These are phyloP conservation scores for Eucalyptus tenuipes DNA, from an alignment of 345 rosid species.

Conservation along the genomic window DNA sequence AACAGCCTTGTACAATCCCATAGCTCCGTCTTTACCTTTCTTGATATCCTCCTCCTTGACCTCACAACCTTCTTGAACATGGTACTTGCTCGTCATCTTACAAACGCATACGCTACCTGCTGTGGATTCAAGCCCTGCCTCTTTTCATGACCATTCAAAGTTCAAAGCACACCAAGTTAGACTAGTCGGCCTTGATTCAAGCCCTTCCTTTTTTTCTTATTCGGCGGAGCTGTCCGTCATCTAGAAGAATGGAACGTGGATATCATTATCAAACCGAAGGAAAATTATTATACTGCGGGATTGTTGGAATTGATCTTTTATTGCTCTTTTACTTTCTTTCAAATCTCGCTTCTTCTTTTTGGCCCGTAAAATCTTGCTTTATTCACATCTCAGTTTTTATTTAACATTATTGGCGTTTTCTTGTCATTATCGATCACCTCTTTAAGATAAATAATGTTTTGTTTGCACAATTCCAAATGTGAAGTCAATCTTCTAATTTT, in stretches of 20 bases:
- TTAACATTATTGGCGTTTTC: not conserved
- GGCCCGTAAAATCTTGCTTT: not conserved
- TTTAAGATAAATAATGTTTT: not conserved
- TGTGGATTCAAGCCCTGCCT: no score
- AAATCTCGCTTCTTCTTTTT: not conserved
- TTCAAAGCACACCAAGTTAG: not conserved
- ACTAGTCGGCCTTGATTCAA: not conserved
- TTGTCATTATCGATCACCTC: not conserved
- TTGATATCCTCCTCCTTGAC: conserved; percentile 4
- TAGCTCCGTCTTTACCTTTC: not conserved
- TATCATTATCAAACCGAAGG: not conserved
- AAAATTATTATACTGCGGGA: not conserved
- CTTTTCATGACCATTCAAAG: not conserved
- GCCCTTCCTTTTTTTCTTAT: not conserved
- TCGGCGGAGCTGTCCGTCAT: not conserved
- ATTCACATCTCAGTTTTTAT: not conserved
- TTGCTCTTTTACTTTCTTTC: not conserved
- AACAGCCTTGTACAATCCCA: conserved; percentile 1
- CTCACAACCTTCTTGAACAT: not conserved
- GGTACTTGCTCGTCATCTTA: not conserved
- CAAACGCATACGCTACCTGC: not conserved
- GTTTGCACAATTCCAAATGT: not conserved
- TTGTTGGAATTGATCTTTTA: not conserved
- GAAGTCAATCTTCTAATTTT: not conserved
- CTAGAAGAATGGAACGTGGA: not conserved